Percentiles rank a stretch among this genome's conserved stretches.
phyloP scores from a whole-genome alignment of 495 filamentous ascomycete species.

The Cudoniella acicularis region DNA sequence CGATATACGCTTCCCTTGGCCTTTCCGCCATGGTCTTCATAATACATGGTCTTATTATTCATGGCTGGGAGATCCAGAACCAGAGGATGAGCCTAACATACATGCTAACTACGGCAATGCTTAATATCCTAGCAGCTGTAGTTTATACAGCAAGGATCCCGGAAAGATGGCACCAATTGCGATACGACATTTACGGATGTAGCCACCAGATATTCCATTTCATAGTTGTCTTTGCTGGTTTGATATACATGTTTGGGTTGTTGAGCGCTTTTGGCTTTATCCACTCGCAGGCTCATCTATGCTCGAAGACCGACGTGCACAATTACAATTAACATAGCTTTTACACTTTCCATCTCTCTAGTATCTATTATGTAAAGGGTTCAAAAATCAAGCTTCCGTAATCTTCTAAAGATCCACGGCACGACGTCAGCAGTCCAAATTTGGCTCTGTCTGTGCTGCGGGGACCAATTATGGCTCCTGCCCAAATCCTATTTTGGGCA shows the following conservation, averaged over 20 bases:
- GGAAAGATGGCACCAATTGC: conserved; percentile 54
- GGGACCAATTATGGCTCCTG: too few relatives aligned
- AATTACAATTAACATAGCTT: too few relatives aligned
- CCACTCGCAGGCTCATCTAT: conserved; percentile 7
- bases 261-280: conserved; percentile 15
- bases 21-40: conserved; percentile 73
- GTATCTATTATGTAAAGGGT: too few relatives aligned
- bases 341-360: too few relatives aligned
- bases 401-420: too few relatives aligned
- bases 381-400: too few relatives aligned
- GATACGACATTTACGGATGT: conserved; percentile 67
- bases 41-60: conserved; percentile 33
- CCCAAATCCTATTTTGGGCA: too few relatives aligned
- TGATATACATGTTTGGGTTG: conserved; percentile 17
- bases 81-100: conserved; percentile 75
- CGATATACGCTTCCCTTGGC: conserved; percentile 86
- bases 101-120: conserved; percentile 59
- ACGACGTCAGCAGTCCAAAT: too few relatives aligned
- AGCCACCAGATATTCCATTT: conserved; percentile 79
- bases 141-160: conserved; percentile 64
- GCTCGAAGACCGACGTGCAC: not conserved
- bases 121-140: conserved; percentile 80
- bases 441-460: too few relatives aligned
- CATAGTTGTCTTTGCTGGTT: conserved; percentile 55
- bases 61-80: conserved; percentile 62